These are phyloP conservation scores for Emericellopsis terricola DNA, from an alignment of 495 filamentous ascomycete genomes.

Conservation along the genomic window DNA sequence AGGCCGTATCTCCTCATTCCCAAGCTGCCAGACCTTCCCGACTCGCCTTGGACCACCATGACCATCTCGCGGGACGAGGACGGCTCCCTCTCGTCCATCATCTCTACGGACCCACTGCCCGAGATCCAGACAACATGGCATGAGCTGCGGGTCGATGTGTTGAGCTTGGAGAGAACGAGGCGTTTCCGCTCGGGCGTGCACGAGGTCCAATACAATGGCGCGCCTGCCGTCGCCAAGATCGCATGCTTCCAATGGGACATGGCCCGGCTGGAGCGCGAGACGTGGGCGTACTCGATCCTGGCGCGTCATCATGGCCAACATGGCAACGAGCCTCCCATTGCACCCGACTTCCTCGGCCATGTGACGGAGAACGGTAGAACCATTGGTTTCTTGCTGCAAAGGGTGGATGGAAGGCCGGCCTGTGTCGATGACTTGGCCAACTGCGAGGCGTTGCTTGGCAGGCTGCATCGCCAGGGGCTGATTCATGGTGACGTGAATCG, in stretches of 20 bases:
- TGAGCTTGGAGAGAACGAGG: conserved; percentile 2
- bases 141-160: conserved; percentile 4
- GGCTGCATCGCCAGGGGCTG: conserved; percentile 19
- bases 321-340: conserved; percentile 8
- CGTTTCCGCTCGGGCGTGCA: conserved; percentile 4
- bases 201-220: conserved; percentile 4
- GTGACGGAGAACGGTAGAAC: conserved; percentile 23
- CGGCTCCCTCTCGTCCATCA: conserved; percentile 1
- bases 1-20: conserved; percentile 3
- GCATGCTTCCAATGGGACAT: conserved; percentile 6
- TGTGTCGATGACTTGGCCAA: conserved; percentile 12
- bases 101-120: conserved; percentile 2
- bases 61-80: conserved; percentile 3
- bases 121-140: conserved; percentile 5
- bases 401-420: conserved; percentile 13
- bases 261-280: conserved; percentile 4
- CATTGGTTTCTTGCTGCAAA: conserved; percentile 27
- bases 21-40: conserved; percentile 1
- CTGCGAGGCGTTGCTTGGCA: conserved; percentile 12
- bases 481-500: conserved; percentile 26
- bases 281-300: conserved; percentile 5
- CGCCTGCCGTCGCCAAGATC: conserved; percentile 4
- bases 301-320: conserved; percentile 1
- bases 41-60: conserved; percentile 4
- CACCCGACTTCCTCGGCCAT: conserved; percentile 25